These are phyloP conservation scores for Hypoxylon intermedium DNA, from an alignment of 495 filamentous ascomycete genomes.

Conservation along the genomic window DNA sequence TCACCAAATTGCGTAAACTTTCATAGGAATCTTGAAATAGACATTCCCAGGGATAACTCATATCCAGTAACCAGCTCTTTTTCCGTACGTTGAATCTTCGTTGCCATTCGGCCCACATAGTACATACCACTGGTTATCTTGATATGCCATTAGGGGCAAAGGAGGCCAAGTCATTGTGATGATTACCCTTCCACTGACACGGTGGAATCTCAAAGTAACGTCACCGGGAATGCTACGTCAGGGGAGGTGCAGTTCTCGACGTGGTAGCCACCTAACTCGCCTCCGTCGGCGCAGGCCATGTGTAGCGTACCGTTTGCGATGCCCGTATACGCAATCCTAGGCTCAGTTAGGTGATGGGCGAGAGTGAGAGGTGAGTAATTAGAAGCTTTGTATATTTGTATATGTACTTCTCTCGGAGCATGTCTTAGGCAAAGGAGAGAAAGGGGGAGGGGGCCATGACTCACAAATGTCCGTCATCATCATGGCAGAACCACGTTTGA, in stretches of 20 bases:
- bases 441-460: not conserved
- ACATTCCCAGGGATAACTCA: too few species aligned
- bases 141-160: too few species aligned
- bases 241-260: conserved; percentile 37
- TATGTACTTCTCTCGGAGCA: too few species aligned
- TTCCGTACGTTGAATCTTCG: too few species aligned
- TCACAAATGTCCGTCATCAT: conserved; percentile 30
- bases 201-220: conserved; percentile 18
- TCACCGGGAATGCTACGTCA: conserved; percentile 23
- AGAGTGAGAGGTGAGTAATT: not conserved
- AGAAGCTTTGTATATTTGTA: too few species aligned
- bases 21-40: too few species aligned
- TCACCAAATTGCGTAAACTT: too few species aligned
- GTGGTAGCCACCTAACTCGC: conserved; percentile 34
- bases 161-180: too few species aligned
- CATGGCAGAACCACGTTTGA: conserved; percentile 41
- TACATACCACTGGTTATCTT: too few species aligned
- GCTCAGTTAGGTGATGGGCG: not conserved
- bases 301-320: conserved; percentile 25
- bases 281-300: conserved; percentile 25
- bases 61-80: too few species aligned
- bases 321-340: conserved; percentile 37
- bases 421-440: not conserved
- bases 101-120: too few species aligned
- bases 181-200: too few species aligned